Evolutionary conservation across 1,284 basidiomycete genomes (phyloP), one percentile per base, ranked within the genome.

Genomic region (Retiboletus flavoniger): DNA sequence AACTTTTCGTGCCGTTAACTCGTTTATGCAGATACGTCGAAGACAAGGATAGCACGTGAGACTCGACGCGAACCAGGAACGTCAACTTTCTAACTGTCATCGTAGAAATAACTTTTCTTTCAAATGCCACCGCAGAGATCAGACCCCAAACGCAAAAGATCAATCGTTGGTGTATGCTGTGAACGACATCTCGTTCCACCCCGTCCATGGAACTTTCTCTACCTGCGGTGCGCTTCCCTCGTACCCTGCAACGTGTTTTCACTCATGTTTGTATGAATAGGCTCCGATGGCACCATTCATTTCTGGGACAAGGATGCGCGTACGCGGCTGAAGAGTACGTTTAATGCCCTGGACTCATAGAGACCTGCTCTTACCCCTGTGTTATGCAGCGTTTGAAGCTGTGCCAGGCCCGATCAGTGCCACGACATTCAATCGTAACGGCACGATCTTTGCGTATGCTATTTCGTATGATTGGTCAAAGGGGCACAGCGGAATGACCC

Each of bases 301-400:
- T 90, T 89, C 72, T 93, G 93, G 93, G 92, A 95, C 73, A 93
- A 93, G 72, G 91, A 93, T 69, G 83, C 87, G 10, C 87, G 93
- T 52, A 95, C 89, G 14, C 84, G 94, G 47, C 79, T 98, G 68
- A 95, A 94, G 74, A 85, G 93, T 94, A 66, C 58, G 83, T 74
- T 47, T 29, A 17, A 29, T 49, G 7, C 29, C 5, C 14, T 14
- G 17, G 26, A 5, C 6, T 4, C 11, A 7, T 38, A 24, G 2
- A 4, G 1, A 14, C 42, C 29, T 26, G 26, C 11, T 34, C 53
- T 66, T 10, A 63, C 41, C 43, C 34, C 17, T 35, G 31, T 29
- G 32, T 48, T 29, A 1, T 29, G 24, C 40, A 65, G 63, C 63
- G 7, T 69, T 57, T 70, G 84, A 95, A 53, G 72, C 84, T 47